phyloP scores from a whole-genome alignment of 768 basidiomycete species.

The Lyophyllum shimeji region DNA sequence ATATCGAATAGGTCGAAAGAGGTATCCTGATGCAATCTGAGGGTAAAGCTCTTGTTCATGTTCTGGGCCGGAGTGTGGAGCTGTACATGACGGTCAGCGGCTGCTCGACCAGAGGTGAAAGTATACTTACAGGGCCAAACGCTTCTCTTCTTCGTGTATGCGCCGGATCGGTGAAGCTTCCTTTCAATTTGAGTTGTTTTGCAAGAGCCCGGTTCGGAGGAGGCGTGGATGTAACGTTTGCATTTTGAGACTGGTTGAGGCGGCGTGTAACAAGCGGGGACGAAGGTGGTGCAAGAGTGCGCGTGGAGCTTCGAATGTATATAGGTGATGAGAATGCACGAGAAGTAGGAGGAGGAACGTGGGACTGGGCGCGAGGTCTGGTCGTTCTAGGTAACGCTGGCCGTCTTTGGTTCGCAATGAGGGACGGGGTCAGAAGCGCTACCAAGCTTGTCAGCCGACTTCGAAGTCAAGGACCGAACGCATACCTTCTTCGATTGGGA shows the following conservation, averaged over 20 bases:
- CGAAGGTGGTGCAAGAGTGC: constrained; percentile 23
- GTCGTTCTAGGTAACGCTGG: constrained; percentile 32
- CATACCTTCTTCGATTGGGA: constrained; percentile 52
- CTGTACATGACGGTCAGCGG: constrained; percentile 20
- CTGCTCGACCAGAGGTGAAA: constrained; percentile 23
- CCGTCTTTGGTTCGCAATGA: constrained; percentile 43
- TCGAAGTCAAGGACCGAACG: background rate
- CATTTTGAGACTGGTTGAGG: constrained; percentile 32
- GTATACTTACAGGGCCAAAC: constrained; percentile 35
- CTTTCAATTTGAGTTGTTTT: constrained; percentile 61
- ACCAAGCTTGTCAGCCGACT: constrained; percentile 16
- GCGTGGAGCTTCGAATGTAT: constrained; percentile 24
- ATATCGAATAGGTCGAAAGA: constrained; percentile 69
- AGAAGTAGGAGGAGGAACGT: constrained; percentile 36
- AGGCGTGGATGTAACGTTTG: constrained; percentile 53
- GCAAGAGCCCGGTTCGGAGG: constrained; percentile 62
- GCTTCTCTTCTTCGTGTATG: constrained; percentile 46
- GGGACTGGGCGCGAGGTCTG: constrained; percentile 59
- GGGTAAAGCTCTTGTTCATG: constrained; percentile 27
- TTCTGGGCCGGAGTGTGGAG: constrained; percentile 32
- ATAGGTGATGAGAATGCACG: constrained; percentile 37
- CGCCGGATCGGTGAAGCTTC: constrained; percentile 72
- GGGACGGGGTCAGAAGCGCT: constrained; percentile 61
- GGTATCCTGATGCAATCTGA: constrained; percentile 40
- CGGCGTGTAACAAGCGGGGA: constrained; percentile 37